These are phyloP conservation scores for Hypocrella siamensis DNA, from an alignment of 2,329 filamentous ascomycete species.

Conservation along the genomic window DNA sequence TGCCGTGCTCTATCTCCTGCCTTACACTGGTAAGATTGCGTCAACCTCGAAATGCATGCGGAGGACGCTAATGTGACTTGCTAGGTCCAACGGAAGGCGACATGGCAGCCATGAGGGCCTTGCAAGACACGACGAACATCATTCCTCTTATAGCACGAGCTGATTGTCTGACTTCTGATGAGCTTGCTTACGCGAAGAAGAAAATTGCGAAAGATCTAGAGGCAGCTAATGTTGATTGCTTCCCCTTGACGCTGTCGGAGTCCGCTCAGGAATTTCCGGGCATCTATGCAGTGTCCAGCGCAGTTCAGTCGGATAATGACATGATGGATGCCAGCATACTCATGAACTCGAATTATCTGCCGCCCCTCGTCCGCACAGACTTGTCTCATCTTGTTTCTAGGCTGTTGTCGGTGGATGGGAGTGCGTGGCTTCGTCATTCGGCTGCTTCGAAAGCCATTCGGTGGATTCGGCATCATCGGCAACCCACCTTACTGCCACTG, in stretches of 20 bases:
- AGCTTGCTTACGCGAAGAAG: conserved; percentile 43
- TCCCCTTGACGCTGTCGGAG: conserved; percentile 41
- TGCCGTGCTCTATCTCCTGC: conserved; percentile 67
- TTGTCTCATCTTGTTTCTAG: conserved; percentile 52
- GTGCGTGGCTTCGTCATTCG: conserved; percentile 67
- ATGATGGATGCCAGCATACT: conserved; percentile 84
- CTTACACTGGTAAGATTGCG: conserved; percentile 40
- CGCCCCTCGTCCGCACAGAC: conserved; percentile 65
- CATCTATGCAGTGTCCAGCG: conserved; percentile 67
- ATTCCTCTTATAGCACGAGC: conserved; percentile 68
- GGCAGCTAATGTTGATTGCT: conserved; percentile 43
- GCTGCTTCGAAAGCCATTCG: conserved; percentile 68
- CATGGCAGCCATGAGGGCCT: conserved; percentile 52
- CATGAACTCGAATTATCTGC: conserved; percentile 83
- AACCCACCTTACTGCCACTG: conserved; percentile 4
- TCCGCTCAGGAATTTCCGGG: conserved; percentile 16
- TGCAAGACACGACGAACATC: conserved; percentile 65
- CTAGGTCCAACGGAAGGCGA: conserved; percentile 29
- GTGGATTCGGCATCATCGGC: conserved; percentile 38
- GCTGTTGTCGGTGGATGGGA: conserved; percentile 63
- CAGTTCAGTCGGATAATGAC: conserved; percentile 54
- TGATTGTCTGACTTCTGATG: conserved; percentile 47
- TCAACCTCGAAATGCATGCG: neutral
- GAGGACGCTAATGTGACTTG: conserved; percentile 5
- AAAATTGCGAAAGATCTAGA: conserved; percentile 40